phyloP scores from a whole-genome alignment of 306 rosid genomes.

The Canavalia ensiformis region DNA sequence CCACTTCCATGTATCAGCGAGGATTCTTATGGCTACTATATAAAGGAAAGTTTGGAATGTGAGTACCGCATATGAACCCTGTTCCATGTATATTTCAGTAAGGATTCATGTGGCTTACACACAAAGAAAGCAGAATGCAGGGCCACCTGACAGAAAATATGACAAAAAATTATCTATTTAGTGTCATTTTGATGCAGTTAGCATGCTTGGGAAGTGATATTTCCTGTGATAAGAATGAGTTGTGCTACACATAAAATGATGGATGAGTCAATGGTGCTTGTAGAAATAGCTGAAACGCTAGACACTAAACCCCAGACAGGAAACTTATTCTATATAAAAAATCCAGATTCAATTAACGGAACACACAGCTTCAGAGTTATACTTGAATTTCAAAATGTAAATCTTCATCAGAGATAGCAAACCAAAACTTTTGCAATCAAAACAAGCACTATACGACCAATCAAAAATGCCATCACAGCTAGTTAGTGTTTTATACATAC shows the following conservation, averaged over 20 bases:
- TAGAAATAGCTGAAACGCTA: background rate
- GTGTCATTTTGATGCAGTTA: background rate
- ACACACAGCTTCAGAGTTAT: background rate
- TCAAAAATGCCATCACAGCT: background rate
- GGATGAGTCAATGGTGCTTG: background rate
- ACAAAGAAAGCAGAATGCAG: background rate
- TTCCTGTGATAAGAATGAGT: background rate
- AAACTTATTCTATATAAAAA: background rate
- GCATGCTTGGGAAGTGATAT: background rate
- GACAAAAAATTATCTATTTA: background rate
- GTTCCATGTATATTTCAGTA: background rate
- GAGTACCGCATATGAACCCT: background rate
- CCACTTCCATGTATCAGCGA: background rate
- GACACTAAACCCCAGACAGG: background rate
- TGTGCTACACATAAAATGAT: background rate
- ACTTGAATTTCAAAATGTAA: conserved; percentile 4
- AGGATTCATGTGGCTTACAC: background rate
- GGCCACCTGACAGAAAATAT: conserved; percentile 6
- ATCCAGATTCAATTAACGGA: background rate
- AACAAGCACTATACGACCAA: conserved; percentile 24
- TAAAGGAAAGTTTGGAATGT: background rate
- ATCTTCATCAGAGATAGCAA: background rate
- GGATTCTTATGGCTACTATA: background rate
- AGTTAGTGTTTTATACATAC: background rate
- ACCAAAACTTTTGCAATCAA: background rate